Percentiles rank a stretch among this genome's conserved stretches.
Conservation (phyloP, 441 rosid species). For the Pelargonium australe region DNA sequence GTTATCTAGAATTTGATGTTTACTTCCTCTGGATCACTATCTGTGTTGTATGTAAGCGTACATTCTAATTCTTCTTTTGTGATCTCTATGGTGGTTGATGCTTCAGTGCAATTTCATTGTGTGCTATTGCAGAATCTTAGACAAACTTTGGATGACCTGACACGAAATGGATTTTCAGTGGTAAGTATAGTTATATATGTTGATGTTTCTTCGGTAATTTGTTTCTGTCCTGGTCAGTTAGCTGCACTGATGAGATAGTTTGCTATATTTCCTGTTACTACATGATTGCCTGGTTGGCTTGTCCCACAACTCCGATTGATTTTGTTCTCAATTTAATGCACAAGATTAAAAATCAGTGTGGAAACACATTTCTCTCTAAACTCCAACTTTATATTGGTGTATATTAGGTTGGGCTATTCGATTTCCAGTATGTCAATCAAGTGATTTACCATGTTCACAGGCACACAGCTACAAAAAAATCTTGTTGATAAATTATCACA, state of each 20-base stretch:
- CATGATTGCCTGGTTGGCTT: neutral
- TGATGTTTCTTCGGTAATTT: constrained; percentile 2
- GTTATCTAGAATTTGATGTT: constrained; percentile 1
- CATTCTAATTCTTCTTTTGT: neutral
- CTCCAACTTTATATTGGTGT: neutral
- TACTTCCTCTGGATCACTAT: constrained; percentile 7
- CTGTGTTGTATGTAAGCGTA: neutral
- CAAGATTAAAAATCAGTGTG: neutral
- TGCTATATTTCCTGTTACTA: neutral
- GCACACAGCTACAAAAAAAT: neutral
- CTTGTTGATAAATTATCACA: neutral
- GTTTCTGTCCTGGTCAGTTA: neutral
- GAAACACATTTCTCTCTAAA: neutral
- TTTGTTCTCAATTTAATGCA: neutral
- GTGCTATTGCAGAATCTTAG: constrained; percentile 75
- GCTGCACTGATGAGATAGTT: neutral
- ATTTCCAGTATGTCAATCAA: no score
- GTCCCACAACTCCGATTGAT: neutral
- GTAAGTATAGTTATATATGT: constrained; percentile 38
- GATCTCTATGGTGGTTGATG: constrained; percentile 4
- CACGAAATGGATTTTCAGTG: constrained; percentile 87
- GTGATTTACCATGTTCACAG: no score
- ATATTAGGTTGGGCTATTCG: neutral
- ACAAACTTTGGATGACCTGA: constrained; percentile 95
- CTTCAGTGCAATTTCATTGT: constrained; percentile 12